These are phyloP conservation scores for Corylus americana DNA, from an alignment of 306 rosid species.

Conservation along the genomic window DNA sequence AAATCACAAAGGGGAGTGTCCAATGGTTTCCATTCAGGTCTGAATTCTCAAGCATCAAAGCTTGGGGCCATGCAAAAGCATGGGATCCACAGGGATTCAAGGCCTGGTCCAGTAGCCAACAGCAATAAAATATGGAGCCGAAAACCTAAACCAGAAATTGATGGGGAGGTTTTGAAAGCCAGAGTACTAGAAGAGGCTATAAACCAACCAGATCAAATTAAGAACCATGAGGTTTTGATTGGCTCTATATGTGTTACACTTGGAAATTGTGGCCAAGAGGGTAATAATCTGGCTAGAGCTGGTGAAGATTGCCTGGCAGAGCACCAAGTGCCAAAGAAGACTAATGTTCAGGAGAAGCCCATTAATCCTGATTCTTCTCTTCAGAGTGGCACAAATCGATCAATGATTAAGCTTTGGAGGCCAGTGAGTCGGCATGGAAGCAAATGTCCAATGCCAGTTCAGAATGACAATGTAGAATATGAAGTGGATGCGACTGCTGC, in stretches of 20 bases:
- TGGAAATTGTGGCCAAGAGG: conserved; percentile 46
- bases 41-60: conserved; percentile 49
- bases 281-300: conserved; percentile 33
- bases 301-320: conserved; percentile 38
- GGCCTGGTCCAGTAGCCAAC: conserved; percentile 30
- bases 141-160: conserved; percentile 56
- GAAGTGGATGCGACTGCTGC: conserved; percentile 34
- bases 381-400: conserved; percentile 37
- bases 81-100: conserved; percentile 47
- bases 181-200: conserved; percentile 36
- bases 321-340: conserved; percentile 42
- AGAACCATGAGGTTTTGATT: conserved; percentile 64
- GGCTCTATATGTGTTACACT: conserved; percentile 77
- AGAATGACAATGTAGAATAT: conserved; percentile 37
- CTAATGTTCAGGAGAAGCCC: conserved; percentile 43
- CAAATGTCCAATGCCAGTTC: conserved; percentile 40
- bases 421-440: conserved; percentile 51
- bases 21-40: conserved; percentile 40
- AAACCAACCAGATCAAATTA: conserved; percentile 35
- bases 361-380: conserved; percentile 39
- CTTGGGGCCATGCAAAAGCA: conserved; percentile 40
- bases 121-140: conserved; percentile 61
- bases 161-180: conserved; percentile 41
- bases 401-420: conserved; percentile 55
- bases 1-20: conserved; percentile 43